Evolutionary conservation across 2,329 filamentous ascomycete species (phyloP).

Genomic region (Akanthomyces muscarius): DNA sequence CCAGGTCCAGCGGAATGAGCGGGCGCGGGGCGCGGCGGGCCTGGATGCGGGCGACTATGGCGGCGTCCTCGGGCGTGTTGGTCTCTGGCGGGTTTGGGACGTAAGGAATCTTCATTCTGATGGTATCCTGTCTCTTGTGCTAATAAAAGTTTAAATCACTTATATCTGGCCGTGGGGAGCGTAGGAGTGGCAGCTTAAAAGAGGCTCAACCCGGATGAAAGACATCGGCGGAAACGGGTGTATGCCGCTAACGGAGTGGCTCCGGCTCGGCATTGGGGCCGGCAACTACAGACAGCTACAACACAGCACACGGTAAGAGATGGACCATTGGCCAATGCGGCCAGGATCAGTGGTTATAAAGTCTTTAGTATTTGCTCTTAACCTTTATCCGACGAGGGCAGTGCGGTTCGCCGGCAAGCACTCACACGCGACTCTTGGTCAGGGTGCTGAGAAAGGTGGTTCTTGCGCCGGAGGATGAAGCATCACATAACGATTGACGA

Average conservation of each 20-base stretch:
- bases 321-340: neutral
- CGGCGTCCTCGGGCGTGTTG: conserved; percentile 43
- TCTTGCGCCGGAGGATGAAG: neutral
- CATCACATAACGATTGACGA: too few species aligned
- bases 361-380: too few species aligned
- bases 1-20: conserved; percentile 69
- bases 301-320: neutral
- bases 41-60: conserved; percentile 59
- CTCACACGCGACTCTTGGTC: neutral
- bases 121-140: neutral
- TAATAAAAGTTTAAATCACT: neutral
- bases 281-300: neutral
- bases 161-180: too few species aligned
- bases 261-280: conserved; percentile 12
- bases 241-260: neutral
- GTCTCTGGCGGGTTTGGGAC: conserved; percentile 48
- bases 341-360: too few species aligned
- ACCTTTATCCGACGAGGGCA: neutral
- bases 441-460: neutral
- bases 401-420: neutral
- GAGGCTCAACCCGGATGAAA: neutral
- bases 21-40: conserved; percentile 65
- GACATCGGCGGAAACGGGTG: conserved; percentile 1
- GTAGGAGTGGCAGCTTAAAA: neutral
- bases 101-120: conserved; percentile 65